Percentiles rank a stretch among this genome's conserved stretches.
These are phyloP conservation scores for Colletotrichum sansevieriae DNA, from an alignment of 2,329 filamentous ascomycete species.

Conservation along the genomic window DNA sequence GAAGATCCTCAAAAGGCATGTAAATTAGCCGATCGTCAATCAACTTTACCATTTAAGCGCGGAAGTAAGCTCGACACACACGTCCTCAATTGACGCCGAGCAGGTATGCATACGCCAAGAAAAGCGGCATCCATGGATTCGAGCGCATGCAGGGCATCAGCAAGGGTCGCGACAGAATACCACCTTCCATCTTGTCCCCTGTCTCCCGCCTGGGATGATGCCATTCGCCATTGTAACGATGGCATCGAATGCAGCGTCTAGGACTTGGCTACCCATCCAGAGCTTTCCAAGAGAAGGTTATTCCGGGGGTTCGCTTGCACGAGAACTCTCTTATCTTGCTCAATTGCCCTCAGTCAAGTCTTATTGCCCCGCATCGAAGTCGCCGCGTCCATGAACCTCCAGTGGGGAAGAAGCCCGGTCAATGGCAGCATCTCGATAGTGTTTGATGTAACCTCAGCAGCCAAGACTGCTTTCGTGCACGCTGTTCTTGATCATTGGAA, in stretches of 20 bases:
- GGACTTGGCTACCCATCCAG: background rate
- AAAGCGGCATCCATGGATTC: background rate
- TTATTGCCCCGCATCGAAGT: constrained; percentile 22
- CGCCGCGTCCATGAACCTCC: background rate
- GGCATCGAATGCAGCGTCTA: background rate
- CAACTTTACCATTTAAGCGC: background rate
- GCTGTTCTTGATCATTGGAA: no score
- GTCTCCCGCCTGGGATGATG: constrained; percentile 7
- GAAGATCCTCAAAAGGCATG: background rate
- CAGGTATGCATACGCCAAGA: constrained; percentile 14
- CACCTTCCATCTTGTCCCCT: constrained; percentile 33
- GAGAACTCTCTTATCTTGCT: constrained; percentile 28
- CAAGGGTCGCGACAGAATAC: constrained; percentile 24
- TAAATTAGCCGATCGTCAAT: background rate
- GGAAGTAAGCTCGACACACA: background rate
- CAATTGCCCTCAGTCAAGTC: constrained; percentile 25
- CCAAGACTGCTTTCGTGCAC: background rate
- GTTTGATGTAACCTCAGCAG: constrained; percentile 14
- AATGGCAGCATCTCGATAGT: background rate
- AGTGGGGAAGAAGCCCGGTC: background rate
- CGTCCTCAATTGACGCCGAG: background rate
- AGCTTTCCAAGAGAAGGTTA: no score
- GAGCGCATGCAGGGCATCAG: background rate
- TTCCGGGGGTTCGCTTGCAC: background rate
- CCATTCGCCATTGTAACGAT: constrained; percentile 6